A percentile compares a stretch with the other conserved stretches of the same genome.
Evolutionary conservation across 1,284 basidiomycete genomes (phyloP).

Genomic region (Hortiboletus rubellus): DNA sequence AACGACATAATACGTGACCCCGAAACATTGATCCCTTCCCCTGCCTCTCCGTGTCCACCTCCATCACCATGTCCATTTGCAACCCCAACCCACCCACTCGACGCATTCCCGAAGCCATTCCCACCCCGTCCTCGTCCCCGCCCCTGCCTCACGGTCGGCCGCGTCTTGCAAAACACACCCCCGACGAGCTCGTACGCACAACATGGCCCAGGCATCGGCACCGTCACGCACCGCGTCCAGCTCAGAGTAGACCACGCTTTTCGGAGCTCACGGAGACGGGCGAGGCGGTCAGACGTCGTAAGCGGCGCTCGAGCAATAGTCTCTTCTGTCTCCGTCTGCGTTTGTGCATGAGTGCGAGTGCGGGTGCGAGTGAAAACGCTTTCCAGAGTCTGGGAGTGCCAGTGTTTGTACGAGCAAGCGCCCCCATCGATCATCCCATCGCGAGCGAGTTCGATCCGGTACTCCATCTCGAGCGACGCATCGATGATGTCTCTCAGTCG

Average conservation of each 20-base stretch:
- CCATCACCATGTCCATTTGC: neutral
- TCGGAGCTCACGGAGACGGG: conserved; percentile 40
- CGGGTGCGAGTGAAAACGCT: neutral
- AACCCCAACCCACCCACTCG: neutral
- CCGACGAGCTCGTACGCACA: conserved; percentile 59
- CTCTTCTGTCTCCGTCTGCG: no score
- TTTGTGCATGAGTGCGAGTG: neutral
- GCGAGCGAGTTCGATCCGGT: conserved; percentile 48
- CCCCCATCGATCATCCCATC: conserved; percentile 45
- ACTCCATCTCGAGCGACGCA: conserved; percentile 44
- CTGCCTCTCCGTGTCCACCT: neutral
- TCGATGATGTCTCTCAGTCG: conserved; percentile 37
- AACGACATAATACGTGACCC: conserved; percentile 37
- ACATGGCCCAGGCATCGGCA: conserved; percentile 43
- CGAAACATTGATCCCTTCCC: no score
- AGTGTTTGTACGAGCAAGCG: no score
- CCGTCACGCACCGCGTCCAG: conserved; percentile 33
- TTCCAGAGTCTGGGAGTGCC: neutral
- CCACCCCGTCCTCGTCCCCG: neutral
- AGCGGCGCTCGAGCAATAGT: no score
- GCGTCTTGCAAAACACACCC: conserved; percentile 52
- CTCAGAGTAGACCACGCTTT: conserved; percentile 43
- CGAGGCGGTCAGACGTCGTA: conserved; percentile 40
- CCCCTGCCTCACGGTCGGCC: neutral
- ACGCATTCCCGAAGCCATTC: no score